Base-by-base conservation (phyloP, 306 rosid species). In the Citrullus mucosospermus region DNA sequence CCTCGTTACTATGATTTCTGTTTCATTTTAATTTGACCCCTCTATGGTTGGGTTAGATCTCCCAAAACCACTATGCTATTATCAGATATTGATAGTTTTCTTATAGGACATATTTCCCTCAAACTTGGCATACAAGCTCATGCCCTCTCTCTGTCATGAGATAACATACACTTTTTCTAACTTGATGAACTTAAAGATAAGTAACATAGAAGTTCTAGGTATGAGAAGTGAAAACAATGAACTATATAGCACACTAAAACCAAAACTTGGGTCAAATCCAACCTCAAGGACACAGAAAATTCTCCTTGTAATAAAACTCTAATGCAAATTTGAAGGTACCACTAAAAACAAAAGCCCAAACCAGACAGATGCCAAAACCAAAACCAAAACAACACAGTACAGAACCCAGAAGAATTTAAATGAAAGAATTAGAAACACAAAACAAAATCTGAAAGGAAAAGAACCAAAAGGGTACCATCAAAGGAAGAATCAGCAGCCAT, bases 401-500 rank as follows among this genome's bases (percentile, higher is more conserved):
- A 85, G 55, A 73, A 72, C 82, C 80, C 85, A 46, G 57, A 63
- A 58, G 68, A 77, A 28, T 44, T 58, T 18, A 57, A 39, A 75
- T 36, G 66, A 25, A 75, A 48, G 25, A 57, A 56, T 46, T 41
- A 16, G 15, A 48, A 32, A 51, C 25, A 36, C 4, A 63, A 48
- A 43, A 8, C 41, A 66, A 34, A 41, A 18, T 57, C 10, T 36
- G 66, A 6, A 71, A 20, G 82, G 30, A 58, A 7, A 62, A 16
- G 72, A 2, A 16, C 6, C 20, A 72, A 22, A 22, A 34, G 43
- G 76, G 82, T 86, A 94, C 97, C 97, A 69, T 88, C 89, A 22
- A 61, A 67, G 85, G 97, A 84, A 63, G 92, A 95, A 91, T 92
- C 96, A 39, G 87, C 50, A 71, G 93, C 83, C 90, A 88, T 84